Conservation (phyloP, 2,329 filamentous ascomycete genomes). For the Cyphellophora attinorum region DNA sequence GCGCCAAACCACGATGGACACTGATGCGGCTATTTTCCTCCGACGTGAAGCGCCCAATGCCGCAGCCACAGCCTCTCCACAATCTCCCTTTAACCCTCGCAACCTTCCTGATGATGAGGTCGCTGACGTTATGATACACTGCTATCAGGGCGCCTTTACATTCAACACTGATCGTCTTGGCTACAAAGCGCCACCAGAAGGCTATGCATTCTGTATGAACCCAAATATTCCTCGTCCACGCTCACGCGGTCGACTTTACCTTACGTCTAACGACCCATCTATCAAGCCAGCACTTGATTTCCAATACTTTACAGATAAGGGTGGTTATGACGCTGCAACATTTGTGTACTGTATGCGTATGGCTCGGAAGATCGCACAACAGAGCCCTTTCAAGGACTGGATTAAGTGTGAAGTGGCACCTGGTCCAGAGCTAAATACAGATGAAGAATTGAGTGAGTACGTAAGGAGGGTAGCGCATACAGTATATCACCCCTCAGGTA, state of each 20-base stretch:
- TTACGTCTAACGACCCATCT: slow-evolving; percentile 63
- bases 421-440: slow-evolving; percentile 61
- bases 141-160: slow-evolving; percentile 89
- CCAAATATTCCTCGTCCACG: slow-evolving; percentile 80
- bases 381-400: slow-evolving; percentile 72
- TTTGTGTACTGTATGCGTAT: slow-evolving; percentile 68
- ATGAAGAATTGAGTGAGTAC: slow-evolving; percentile 75
- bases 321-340: slow-evolving; percentile 75
- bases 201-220: slow-evolving; percentile 74
- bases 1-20: slow-evolving; percentile 80
- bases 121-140: slow-evolving; percentile 91
- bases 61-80: slow-evolving; percentile 33
- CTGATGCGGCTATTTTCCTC: slow-evolving; percentile 79
- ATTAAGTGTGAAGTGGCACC: slow-evolving; percentile 75
- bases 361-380: slow-evolving; percentile 64
- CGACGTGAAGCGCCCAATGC: slow-evolving; percentile 66
- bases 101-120: slow-evolving; percentile 57
- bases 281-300: slow-evolving; percentile 80
- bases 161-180: slow-evolving; percentile 76
- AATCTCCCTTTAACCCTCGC: slow-evolving; percentile 36
- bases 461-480: slow-evolving; percentile 74
- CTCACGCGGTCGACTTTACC: slow-evolving; percentile 66
- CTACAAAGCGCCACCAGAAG: slow-evolving; percentile 58
- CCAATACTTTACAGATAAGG: slow-evolving; percentile 79
- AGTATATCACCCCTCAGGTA: slow-evolving; percentile 77